A percentile compares a stretch with the other conserved stretches of the same genome.
Evolutionary conservation across 2,329 filamentous ascomycete species (phyloP).

Genomic region (Dissoconium aciculare): DNA sequence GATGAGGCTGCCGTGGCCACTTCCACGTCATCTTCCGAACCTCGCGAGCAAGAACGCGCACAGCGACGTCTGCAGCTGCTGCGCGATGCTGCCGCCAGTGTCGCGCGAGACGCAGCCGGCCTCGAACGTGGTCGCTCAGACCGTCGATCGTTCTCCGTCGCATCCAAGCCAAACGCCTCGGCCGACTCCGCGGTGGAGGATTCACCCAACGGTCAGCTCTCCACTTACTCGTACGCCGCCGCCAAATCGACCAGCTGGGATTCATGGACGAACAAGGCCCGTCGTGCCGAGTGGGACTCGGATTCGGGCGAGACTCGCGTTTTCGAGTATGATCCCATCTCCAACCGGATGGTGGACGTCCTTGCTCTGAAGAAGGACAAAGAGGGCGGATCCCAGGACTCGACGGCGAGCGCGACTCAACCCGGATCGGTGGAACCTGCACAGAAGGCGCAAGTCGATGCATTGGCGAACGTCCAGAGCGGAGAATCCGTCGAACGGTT

Average conservation of each 20-base stretch:
- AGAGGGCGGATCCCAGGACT: not conserved
- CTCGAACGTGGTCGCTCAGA: not conserved
- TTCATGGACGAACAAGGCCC: constrained; percentile 19
- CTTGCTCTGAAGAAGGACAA: not conserved
- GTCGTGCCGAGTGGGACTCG: constrained; percentile 21
- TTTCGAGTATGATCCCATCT: constrained; percentile 26
- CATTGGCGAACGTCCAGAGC: constrained; percentile 14
- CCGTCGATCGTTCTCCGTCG: not conserved
- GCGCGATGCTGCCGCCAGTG: not conserved
- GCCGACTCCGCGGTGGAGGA: constrained; percentile 2
- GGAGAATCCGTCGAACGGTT: too few species aligned
- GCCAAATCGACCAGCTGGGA: constrained; percentile 22
- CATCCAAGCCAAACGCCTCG: not conserved
- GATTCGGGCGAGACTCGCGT: constrained; percentile 15
- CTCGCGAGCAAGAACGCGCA: too few species aligned
- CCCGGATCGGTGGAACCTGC: constrained; percentile 4
- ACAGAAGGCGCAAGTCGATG: not conserved
- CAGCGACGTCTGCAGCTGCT: not conserved
- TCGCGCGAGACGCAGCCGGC: not conserved
- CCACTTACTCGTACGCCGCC: constrained; percentile 15
- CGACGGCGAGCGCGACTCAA: constrained; percentile 14
- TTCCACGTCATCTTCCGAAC: too few species aligned
- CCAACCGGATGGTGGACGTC: constrained; percentile 24
- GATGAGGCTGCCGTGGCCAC: too few species aligned
- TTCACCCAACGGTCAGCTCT: constrained; percentile 10